Evolutionary conservation across 1,139 yeast genomes (phyloP), one percentile per base, ranked within the genome.

Genomic region (Blastobotrys capitulatus): DNA sequence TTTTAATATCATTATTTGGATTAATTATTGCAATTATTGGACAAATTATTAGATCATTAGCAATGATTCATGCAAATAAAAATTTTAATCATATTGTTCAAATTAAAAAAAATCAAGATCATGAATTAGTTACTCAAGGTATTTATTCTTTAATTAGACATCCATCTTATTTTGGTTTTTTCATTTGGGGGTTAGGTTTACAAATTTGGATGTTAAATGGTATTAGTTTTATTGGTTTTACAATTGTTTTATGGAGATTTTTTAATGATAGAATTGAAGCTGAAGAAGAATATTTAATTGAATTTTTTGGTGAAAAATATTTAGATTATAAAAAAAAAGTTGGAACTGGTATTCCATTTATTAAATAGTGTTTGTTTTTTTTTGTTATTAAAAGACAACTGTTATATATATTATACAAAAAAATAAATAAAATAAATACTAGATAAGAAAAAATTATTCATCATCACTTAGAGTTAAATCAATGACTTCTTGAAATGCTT

Each of bases 141-240:
- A 71, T 92, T 2, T 92, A 92, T 66, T 54, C 72, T 1, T 55
- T 69, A 18, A 68, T 46, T 9, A 75, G 98, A 52, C 98, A 92
- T 64, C 98, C 98, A 10, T 83, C 95, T 46, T 92, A 92, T 67
- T 77, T 82, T 50, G 98, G 97, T 0, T 92, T 86, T 65, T 90
- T 83, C 62, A 82, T 88, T 79, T 94, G 97, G 97, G 92, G 94
- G 26, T 60, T 90, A 3, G 97, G 97, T 0, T 74, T 89, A 1
- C 95, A 92, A 64, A 38, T 90, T 47, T 61, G 83, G 55, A 67
- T 90, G 52, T 70, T 80, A 44, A 92, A 89, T 65, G 82, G 84
- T 1, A 48, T 83, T 0, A 72, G 84, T 1, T 57, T 74, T 3
- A 50, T 73, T 0, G 71, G 77, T 0, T 83, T 81, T 55, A 57